These are phyloP conservation scores for Ustulina deusta DNA, from an alignment of 2,329 filamentous ascomycete species.

Conservation along the genomic window DNA sequence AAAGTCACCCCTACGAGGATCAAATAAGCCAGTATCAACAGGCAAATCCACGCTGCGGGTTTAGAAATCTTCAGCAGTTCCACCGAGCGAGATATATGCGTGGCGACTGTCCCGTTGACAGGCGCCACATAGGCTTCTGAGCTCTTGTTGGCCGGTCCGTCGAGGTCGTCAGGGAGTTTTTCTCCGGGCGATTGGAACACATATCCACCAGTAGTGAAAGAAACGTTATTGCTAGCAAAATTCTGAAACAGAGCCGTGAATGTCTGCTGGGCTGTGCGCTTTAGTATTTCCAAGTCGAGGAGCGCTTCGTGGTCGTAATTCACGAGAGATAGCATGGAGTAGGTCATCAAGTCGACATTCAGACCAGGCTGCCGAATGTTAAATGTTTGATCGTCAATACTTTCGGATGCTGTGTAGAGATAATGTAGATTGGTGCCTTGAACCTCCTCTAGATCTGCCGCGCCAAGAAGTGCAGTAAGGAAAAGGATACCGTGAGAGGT, in stretches of 20 bases:
- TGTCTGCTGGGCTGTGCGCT: slow-evolving; percentile 11
- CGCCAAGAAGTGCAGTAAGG: slow-evolving; percentile 10
- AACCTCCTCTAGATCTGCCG: slow-evolving; percentile 8
- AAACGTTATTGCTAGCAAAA: slow-evolving; percentile 7
- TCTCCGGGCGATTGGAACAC: slow-evolving; percentile 5
- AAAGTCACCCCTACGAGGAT: not conserved
- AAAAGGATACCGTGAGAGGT: slow-evolving; percentile 11
- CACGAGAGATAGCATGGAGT: slow-evolving; percentile 18
- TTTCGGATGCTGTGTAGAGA: slow-evolving; percentile 1
- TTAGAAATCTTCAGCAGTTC: slow-evolving; percentile 16
- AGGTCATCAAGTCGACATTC: slow-evolving; percentile 15
- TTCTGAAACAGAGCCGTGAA: slow-evolving; percentile 12
- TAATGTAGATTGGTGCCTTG: slow-evolving; percentile 12
- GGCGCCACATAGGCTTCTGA: not conserved
- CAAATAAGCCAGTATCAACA: slow-evolving; percentile 10
- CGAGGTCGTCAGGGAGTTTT: slow-evolving; percentile 5
- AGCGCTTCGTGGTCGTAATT: slow-evolving; percentile 19
- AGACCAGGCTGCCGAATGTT: slow-evolving; percentile 5
- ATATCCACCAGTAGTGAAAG: not conserved
- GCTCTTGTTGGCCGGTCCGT: not conserved
- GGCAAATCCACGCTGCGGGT: slow-evolving; percentile 16
- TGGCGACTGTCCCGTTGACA: not conserved
- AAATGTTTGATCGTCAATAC: slow-evolving; percentile 14
- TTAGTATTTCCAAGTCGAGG: slow-evolving; percentile 3
- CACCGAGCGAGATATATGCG: slow-evolving; percentile 11